Evolutionary conservation across 345 rosid genomes (phyloP).

Genomic region (Nasturtium officinale): DNA sequence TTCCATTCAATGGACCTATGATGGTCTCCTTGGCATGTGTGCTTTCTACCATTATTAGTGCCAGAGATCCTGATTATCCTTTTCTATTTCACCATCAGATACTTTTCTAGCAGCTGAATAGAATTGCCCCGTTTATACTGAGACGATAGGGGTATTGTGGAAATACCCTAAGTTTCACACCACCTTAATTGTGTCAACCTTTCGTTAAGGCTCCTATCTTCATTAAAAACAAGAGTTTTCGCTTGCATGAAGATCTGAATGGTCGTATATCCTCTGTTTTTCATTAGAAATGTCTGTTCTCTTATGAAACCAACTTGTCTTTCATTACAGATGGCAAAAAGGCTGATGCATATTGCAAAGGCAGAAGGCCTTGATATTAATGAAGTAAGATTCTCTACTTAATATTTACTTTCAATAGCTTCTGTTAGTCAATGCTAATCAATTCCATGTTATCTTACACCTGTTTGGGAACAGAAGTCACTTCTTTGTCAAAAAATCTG

Average conservation of each 20-base stretch:
- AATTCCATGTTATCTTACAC: slow-evolving; percentile 15
- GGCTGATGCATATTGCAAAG: slow-evolving; percentile 79
- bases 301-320: slow-evolving; percentile 35
- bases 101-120: slow-evolving; percentile 16
- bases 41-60: slow-evolving; percentile 17
- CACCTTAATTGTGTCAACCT: slow-evolving; percentile 1
- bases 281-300: slow-evolving; percentile 6
- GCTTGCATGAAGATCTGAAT: slow-evolving; percentile 24
- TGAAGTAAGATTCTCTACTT: slow-evolving; percentile 52
- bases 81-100: slow-evolving; percentile 11
- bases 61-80: background rate
- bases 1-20: slow-evolving; percentile 19
- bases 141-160: background rate
- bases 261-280: background rate
- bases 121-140: slow-evolving; percentile 10
- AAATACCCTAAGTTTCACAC: slow-evolving; percentile 2
- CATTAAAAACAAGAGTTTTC: background rate
- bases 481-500: background rate
- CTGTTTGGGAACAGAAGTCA: slow-evolving; percentile 1
- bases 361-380: slow-evolving; percentile 85
- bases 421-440: slow-evolving; percentile 25
- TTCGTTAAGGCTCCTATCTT: slow-evolving; percentile 9
- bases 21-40: slow-evolving; percentile 20
- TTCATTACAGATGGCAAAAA: slow-evolving; percentile 83
- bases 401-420: slow-evolving; percentile 8